A percentile compares a stretch with the other conserved stretches of the same genome.
phyloP scores from a whole-genome alignment of 768 basidiomycete genomes.

The Fistulinella prunicolor region DNA sequence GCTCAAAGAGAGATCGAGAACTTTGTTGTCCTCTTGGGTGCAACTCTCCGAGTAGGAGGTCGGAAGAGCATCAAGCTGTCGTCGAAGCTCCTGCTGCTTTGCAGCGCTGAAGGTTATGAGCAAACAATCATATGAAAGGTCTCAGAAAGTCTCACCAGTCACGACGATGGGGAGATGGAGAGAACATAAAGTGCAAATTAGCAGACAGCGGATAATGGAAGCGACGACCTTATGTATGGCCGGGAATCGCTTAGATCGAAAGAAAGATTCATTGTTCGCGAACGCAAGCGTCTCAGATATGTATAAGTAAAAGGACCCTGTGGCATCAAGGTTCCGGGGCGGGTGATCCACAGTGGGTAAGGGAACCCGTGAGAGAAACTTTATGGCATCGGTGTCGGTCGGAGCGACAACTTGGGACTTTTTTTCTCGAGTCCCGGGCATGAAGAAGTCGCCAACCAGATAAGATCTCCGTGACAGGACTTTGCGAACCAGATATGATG shows the following conservation, averaged over 20 bases:
- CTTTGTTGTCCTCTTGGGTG: conserved; percentile 34
- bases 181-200: conserved; percentile 20
- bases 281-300: neutral
- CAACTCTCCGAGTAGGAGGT: conserved; percentile 26
- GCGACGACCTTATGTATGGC: conserved; percentile 5
- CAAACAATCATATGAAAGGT: neutral
- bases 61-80: conserved; percentile 30
- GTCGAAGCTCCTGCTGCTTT: conserved; percentile 34
- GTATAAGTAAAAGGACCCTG: neutral
- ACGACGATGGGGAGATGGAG: conserved; percentile 22
- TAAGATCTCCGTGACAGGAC: neutral
- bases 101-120: conserved; percentile 22
- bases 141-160: conserved; percentile 27
- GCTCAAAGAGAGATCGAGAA: conserved; percentile 37
- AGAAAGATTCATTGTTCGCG: neutral
- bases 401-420: neutral
- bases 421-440: neutral
- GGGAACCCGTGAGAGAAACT: conserved; percentile 14
- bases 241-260: neutral
- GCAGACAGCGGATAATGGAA: neutral
- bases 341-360: neutral
- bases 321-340: neutral
- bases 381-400: neutral
- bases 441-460: neutral
- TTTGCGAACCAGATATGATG: conserved; percentile 1